These are phyloP conservation scores for Emergomyces africanus DNA, from an alignment of 2,329 filamentous ascomycete genomes.

Conservation along the genomic window DNA sequence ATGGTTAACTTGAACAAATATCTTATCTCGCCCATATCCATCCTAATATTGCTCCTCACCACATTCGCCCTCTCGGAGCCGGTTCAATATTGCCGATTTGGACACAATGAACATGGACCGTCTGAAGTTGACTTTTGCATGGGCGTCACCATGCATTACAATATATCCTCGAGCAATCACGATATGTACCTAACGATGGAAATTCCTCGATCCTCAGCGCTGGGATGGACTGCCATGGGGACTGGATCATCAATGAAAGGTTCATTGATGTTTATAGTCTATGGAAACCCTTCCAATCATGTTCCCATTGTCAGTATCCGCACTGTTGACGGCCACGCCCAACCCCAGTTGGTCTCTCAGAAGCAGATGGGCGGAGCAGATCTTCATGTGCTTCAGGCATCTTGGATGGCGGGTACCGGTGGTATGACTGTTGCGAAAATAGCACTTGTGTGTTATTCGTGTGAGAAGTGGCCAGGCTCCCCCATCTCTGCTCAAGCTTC, in stretches of 20 bases:
- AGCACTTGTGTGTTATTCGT: neutral
- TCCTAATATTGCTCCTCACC: neutral
- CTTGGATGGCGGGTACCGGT: neutral
- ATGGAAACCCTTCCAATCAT: neutral
- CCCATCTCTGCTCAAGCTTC: neutral
- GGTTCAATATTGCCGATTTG: neutral
- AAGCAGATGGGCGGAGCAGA: neutral
- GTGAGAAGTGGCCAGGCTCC: neutral
- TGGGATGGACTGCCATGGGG: slow-evolving; percentile 1
- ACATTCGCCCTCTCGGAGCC: neutral
- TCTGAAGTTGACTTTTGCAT: slow-evolving; percentile 1
- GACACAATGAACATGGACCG: neutral
- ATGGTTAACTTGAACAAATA: neutral
- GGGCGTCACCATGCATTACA: neutral
- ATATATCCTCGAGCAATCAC: neutral
- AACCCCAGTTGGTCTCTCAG: neutral
- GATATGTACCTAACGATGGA: neutral
- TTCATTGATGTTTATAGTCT: neutral
- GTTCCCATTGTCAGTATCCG: neutral
- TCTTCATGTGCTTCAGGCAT: neutral
- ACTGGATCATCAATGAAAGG: neutral
- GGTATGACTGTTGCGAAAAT: neutral
- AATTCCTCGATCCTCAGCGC: neutral
- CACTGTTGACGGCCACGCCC: neutral
- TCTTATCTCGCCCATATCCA: neutral